Conservation (phyloP, 495 filamentous ascomycete species). For the Astrothelium macrocarpum region DNA sequence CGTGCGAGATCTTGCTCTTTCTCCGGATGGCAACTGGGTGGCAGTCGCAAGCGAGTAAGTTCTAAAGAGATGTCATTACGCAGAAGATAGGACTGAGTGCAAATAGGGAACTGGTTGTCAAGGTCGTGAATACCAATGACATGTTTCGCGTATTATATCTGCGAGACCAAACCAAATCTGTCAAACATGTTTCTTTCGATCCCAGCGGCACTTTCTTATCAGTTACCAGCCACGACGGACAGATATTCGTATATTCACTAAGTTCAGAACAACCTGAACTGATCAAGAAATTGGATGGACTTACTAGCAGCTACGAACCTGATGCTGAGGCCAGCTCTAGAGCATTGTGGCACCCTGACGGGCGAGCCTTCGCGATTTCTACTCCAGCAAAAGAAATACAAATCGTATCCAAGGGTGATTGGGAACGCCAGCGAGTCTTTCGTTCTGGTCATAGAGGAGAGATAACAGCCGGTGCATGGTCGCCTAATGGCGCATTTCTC, state of each 20-base stretch:
- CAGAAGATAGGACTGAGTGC: constrained; percentile 8
- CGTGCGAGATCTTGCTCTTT: constrained; percentile 74
- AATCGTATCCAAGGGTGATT: constrained; percentile 74
- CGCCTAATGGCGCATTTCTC: constrained; percentile 83
- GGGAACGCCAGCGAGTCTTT: constrained; percentile 74
- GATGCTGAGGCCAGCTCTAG: constrained; percentile 68
- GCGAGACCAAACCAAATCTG: constrained; percentile 69
- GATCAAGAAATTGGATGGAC: constrained; percentile 70
- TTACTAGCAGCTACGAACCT: constrained; percentile 68
- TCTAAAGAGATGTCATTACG: background rate
- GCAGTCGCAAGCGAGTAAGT: constrained; percentile 88
- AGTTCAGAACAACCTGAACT: constrained; percentile 71
- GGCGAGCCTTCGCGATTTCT: constrained; percentile 76
- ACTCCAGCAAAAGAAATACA: constrained; percentile 79
- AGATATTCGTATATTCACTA: constrained; percentile 81
- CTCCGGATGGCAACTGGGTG: constrained; percentile 74
- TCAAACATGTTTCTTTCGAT: constrained; percentile 85
- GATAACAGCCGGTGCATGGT: constrained; percentile 83
- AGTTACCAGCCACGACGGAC: constrained; percentile 77
- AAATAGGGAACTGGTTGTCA: constrained; percentile 71
- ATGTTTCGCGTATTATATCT: constrained; percentile 64
- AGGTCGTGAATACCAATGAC: constrained; percentile 72
- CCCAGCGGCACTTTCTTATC: constrained; percentile 66
- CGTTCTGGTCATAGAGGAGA: constrained; percentile 70
- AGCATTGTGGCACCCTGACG: constrained; percentile 88